These are phyloP conservation scores for Aureobasidium namibiae DNA, from an alignment of 2,329 filamentous ascomycete genomes.

Conservation along the genomic window DNA sequence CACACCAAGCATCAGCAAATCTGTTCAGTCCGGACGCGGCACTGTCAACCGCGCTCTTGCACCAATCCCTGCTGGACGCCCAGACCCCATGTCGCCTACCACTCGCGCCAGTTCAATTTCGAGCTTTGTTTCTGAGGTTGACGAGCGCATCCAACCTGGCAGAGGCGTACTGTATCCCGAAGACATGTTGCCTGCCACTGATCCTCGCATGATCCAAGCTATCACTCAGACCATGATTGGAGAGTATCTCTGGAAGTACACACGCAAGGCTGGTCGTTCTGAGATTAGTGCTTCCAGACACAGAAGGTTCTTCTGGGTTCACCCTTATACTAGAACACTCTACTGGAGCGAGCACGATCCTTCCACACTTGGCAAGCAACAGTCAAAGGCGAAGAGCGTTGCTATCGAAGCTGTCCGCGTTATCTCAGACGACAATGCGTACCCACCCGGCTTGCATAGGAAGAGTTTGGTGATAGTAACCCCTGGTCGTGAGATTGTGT, in stretches of 20 bases:
- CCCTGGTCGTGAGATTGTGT: conserved; percentile 80
- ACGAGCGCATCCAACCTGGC: conserved; percentile 77
- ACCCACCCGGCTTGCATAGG: conserved; percentile 86
- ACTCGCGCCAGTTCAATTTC: conserved; percentile 76
- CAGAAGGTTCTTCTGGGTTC: conserved; percentile 96
- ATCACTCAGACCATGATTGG: conserved; percentile 99
- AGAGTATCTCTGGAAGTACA: conserved; percentile 98
- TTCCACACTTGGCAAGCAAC: conserved; percentile 63
- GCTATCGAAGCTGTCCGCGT: conserved; percentile 88
- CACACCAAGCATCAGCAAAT: conserved; percentile 26
- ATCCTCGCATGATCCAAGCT: conserved; percentile 97
- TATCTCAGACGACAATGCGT: conserved; percentile 87
- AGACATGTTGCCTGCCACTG: conserved; percentile 61
- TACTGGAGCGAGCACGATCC: conserved; percentile 96
- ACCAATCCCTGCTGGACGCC: conserved; percentile 28
- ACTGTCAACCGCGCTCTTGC: not conserved
- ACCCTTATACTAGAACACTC: conserved; percentile 89
- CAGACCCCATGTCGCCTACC: conserved; percentile 39
- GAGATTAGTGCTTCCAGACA: conserved; percentile 86
- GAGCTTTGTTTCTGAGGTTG: conserved; percentile 90
- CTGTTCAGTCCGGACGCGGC: not conserved
- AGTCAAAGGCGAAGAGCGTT: conserved; percentile 80
- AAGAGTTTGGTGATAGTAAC: conserved; percentile 90
- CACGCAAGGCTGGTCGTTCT: conserved; percentile 74
- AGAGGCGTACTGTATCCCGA: conserved; percentile 46